Evolutionary conservation across 441 rosid species (phyloP), one percentile per base, ranked within the genome.

Genomic region (Corymbia calophylla): DNA sequence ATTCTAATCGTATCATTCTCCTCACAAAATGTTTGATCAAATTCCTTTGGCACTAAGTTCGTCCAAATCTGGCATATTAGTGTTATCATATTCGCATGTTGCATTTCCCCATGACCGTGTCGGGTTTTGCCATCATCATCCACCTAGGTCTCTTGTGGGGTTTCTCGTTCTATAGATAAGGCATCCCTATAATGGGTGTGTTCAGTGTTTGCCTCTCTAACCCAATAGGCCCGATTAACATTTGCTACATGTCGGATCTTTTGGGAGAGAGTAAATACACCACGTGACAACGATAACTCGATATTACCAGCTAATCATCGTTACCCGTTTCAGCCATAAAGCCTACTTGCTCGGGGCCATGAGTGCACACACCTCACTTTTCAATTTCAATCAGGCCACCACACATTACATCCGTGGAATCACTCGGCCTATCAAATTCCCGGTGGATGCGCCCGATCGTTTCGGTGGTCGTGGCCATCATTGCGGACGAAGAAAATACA

Each of bases 61-160:
- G 5, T 5, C 82, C 0, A 21, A 10, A 39, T 39, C 15, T 0
- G 3, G 4, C 29, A 8, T 0, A 39, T 73, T 35, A 35, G 81
- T 2, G 44, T 44, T n/a, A 31, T 0, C 1, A 4, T 18, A 32
- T 14, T 4, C 3, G 5, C 44, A 25, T 11, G 8, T 1, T 3
- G 17, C 51, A 15, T 12, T 11, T 73, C 49, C 49, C 8, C 5
- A 0, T 21, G 51, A 16, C 23, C 16, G 5, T 18, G 13, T 18
- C 21, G 48, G 48, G 81, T 21, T 70, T 19, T 35, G 15, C 10
- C 1, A 11, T 70, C 35, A 4, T 31, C 35, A 31, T 39, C 44
- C 44, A 39, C 44, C 44, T 39, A 8, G 3, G 16, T 4, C 66
- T 60, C 35, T n/a, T 35, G 27, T 70, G 19, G 47, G 27, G 7